phyloP scores from a whole-genome alignment of 768 basidiomycete genomes.

The Sporobolomyces roseus region DNA sequence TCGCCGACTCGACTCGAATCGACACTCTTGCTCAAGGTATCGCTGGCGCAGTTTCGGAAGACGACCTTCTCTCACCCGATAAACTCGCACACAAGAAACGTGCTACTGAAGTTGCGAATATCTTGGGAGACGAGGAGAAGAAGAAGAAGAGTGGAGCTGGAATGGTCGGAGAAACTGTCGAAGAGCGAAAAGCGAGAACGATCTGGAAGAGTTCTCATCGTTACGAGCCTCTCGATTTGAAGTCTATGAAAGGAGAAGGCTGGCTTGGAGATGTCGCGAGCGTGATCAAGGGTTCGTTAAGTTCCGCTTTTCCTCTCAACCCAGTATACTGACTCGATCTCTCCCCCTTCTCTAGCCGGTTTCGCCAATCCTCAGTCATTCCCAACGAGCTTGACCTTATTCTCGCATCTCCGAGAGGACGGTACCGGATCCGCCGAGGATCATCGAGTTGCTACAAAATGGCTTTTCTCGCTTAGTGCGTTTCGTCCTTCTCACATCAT shows the following conservation, averaged over 20 bases:
- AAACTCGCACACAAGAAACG: constrained; percentile 4
- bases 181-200: constrained; percentile 1
- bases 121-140: constrained; percentile 13
- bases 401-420: not conserved
- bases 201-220: not conserved
- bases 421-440: not conserved
- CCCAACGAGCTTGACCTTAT: not conserved
- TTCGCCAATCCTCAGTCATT: not conserved
- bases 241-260: not conserved
- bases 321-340: not conserved
- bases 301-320: too few species aligned
- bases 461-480: constrained; percentile 6
- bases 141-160: not conserved
- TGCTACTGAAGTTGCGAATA: constrained; percentile 1
- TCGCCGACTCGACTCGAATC: not conserved
- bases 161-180: not conserved
- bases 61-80: constrained; percentile 21
- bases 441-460: not conserved
- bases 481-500: not conserved
- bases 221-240: not conserved
- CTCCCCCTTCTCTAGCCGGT: not conserved
- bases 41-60: constrained; percentile 17
- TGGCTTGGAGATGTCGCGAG: constrained; percentile 14
- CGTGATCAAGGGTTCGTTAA: constrained; percentile 13
- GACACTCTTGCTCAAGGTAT: constrained; percentile 8